Evolutionary conservation across 345 rosid genomes (phyloP), one percentile per base, ranked within the genome.

Genomic region (Mallotus nudiflorus): DNA sequence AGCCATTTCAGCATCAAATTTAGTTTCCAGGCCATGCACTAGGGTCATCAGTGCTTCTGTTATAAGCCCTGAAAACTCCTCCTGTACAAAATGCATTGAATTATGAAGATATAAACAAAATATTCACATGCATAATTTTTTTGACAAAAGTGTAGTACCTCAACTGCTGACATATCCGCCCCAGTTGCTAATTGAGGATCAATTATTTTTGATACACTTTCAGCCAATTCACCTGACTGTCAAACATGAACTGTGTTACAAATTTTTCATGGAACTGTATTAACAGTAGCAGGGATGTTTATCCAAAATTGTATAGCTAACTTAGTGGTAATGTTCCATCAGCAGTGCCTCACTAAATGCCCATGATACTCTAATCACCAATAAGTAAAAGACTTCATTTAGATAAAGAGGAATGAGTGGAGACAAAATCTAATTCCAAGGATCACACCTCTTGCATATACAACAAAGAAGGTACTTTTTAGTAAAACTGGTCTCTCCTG

Each of bases 1-100:
- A 62, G 92, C 96, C 97, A 95, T 92, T 87, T 95, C 98, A 65
- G 82, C 76, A 82, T 95, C 99, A 79, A 95, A 95, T 76, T 90
- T 95, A 52, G 97, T 90, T 85, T 95, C 99, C 67, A 95, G 67
- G 78, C 98, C 98, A 63, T 88, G 92, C 76, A 95, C 99, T 65
- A 95, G 75, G 65, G 97, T 92, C 29, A 92, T 91, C 73, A 95
- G 79, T 63, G 99, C 87, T 85, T 80, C 90, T 2, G 97, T 95
- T 73, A 92, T 90, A 57, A 95, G 96, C 1, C 89, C 98, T 46
- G 97, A 92, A 84, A 95, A 92, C 77, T 95, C 98, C 78, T 95
- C 98, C 98, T 94, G 90, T 77, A 81, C 53, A 71, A n/a, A 60
- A 72, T 49, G 58, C 62, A 65, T 49, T 33, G 49, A 77, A 52